phyloP scores from a whole-genome alignment of 345 rosid species.

The Excoecaria agallocha region DNA sequence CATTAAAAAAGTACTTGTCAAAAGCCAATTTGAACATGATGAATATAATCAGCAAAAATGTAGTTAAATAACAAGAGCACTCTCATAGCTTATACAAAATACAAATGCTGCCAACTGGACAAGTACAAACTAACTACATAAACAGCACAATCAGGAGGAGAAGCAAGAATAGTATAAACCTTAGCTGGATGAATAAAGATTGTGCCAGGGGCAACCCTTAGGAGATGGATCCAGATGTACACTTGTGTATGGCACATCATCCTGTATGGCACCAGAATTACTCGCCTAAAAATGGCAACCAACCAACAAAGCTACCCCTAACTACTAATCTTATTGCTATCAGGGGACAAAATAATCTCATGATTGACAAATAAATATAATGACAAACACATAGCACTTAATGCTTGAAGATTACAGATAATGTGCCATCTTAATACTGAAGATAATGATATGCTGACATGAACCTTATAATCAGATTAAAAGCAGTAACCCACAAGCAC shows the following conservation, averaged over 20 bases:
- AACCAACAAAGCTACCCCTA: conserved; percentile 43
- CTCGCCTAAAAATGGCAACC: conserved; percentile 58
- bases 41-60: background rate
- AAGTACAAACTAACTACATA: conserved; percentile 17
- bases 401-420: background rate
- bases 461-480: background rate
- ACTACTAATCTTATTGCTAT: conserved; percentile 23
- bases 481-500: background rate
- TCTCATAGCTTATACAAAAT: background rate
- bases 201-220: conserved; percentile 53
- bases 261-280: conserved; percentile 68
- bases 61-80: background rate
- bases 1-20: background rate
- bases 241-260: conserved; percentile 35
- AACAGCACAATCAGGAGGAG: conserved; percentile 28
- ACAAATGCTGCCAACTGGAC: conserved; percentile 5
- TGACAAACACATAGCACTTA: conserved; percentile 10
- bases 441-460: background rate
- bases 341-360: conserved; percentile 13
- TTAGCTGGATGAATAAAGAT: conserved; percentile 52
- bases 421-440: background rate
- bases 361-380: conserved; percentile 2
- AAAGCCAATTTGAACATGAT: background rate
- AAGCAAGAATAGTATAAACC: conserved; percentile 47
- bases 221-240: conserved; percentile 53